These are phyloP conservation scores for Thermoascus crustaceus DNA, from an alignment of 2,329 filamentous ascomycete genomes.

Conservation along the genomic window DNA sequence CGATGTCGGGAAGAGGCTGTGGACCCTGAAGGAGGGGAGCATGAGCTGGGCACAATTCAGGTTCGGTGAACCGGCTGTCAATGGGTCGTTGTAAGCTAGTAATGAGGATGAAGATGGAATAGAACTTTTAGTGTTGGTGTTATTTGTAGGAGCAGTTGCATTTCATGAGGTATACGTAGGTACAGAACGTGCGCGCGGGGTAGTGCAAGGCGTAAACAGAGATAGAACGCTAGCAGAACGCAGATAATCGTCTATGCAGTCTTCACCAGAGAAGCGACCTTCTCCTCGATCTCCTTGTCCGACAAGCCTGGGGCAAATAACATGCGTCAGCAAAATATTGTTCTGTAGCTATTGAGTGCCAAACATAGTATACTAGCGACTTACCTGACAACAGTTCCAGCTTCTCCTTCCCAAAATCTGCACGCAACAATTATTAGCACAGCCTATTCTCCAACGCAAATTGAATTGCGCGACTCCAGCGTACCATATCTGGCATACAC, in stretches of 20 bases:
- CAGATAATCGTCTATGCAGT: slow-evolving; percentile 7
- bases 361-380: slow-evolving; percentile 9
- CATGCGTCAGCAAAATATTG: slow-evolving; percentile 11
- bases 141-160: not conserved
- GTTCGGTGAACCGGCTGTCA: slow-evolving; percentile 35
- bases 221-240: not conserved
- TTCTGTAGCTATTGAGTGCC: too few species aligned
- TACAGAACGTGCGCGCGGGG: slow-evolving; percentile 1
- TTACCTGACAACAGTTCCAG: slow-evolving; percentile 54
- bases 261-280: slow-evolving; percentile 57
- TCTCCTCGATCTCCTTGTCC: slow-evolving; percentile 63
- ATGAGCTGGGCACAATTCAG: slow-evolving; percentile 50
- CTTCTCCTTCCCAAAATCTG: slow-evolving; percentile 62
- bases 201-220: slow-evolving; percentile 1
- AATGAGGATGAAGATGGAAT: too few species aligned
- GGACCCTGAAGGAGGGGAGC: slow-evolving; percentile 43
- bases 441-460: not conserved
- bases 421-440: slow-evolving; percentile 11
- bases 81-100: slow-evolving; percentile 19
- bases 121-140: too few species aligned
- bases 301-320: slow-evolving; percentile 53
- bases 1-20: slow-evolving; percentile 39
- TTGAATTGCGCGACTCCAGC: slow-evolving; percentile 16
- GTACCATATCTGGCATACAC: slow-evolving; percentile 90
- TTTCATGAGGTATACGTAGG: slow-evolving; percentile 1